Evolutionary conservation across 768 basidiomycete species (phyloP), one percentile per base, ranked within the genome.

Genomic region (Lentinus brumalis): DNA sequence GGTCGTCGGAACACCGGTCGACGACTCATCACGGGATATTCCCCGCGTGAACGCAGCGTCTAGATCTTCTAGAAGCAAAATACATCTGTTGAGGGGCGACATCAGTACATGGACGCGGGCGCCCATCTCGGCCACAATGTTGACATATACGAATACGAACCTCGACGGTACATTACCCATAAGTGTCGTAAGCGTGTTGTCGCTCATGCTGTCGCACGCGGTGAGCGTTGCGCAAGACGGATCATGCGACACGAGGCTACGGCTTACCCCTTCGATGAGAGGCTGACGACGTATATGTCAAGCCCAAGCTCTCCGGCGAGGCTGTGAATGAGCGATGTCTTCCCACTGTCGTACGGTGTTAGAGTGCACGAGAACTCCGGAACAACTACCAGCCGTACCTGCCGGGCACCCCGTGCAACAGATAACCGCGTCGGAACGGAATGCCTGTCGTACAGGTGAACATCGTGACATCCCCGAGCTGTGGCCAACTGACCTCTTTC

Each of bases 61-160:
- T 67, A 96, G 83, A 81, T 96, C 94, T 78, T 96, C 94, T 72
- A 96, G 83, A 75, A 96, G 88, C 67, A 96, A 81, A 62, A 96
- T 93, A 80, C 92, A 94, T 79, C 92, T 92, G 67, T 53, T 15
- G 50, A 15, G 44, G 50, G 31, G 14, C 40, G 66, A 57, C 67
- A 56, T 59, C 54, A 62, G 65, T 51, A 56, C 50, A 12, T 60
- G 57, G 41, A 61, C 31, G 26, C 46, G 41, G 29, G 41, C 50
- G 52, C 53, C 18, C 59, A 50, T 39, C 50, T 29, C 38, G 53
- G 68, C 41, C 29, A 21, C 62, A 63, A 57, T 31, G 6, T 41
- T 21, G 21, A 38, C 32, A 15, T 35, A 52, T 52, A 2, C 7
- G 21, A 26, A 26, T 30, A 65, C 81, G 4, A 10, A 92, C 89